phyloP scores from a whole-genome alignment of 148 eudicot genomes.

The Limonium bicolor region DNA sequence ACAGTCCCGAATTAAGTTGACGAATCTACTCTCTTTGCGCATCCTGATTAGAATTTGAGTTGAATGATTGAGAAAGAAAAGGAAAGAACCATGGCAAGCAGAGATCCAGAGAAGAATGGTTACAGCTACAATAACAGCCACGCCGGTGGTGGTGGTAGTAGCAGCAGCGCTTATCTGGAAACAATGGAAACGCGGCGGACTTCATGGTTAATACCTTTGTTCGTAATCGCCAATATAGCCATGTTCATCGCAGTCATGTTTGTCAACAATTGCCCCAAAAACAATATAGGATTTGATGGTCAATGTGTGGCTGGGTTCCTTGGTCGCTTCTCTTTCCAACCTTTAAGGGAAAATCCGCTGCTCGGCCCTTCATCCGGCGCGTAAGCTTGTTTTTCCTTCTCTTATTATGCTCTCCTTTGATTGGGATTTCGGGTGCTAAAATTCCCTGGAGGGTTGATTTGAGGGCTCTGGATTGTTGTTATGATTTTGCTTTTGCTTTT shows the following conservation, averaged over 20 bases:
- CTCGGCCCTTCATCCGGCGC: slow-evolving; percentile 71
- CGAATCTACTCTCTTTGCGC: too few relatives aligned
- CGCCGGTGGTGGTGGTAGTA: neutral
- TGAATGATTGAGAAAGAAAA: neutral
- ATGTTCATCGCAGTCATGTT: slow-evolving; percentile 62
- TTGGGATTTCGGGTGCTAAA: neutral
- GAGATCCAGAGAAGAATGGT: slow-evolving; percentile 3
- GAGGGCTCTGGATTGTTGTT: neutral
- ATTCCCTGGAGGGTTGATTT: neutral
- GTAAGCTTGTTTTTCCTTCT: slow-evolving; percentile 16
- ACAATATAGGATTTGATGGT: slow-evolving; percentile 17
- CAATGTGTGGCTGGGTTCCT: slow-evolving; percentile 52
- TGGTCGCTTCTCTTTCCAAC: slow-evolving; percentile 57
- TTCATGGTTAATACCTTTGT: slow-evolving; percentile 82
- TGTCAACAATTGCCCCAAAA: slow-evolving; percentile 69
- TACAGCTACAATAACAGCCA: neutral
- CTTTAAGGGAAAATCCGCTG: slow-evolving; percentile 64
- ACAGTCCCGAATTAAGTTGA: too few relatives aligned
- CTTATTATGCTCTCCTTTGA: neutral
- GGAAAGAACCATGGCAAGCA: neutral
- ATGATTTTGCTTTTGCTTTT: neutral
- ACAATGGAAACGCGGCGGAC: slow-evolving; percentile 56
- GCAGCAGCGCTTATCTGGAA: slow-evolving; percentile 4
- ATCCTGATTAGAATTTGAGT: too few relatives aligned
- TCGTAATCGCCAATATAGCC: slow-evolving; percentile 62